Evolutionary conservation across 352 stramenopile species (phyloP), one percentile per base, ranked within the genome.

Genomic region (Globisporangium canariense): DNA sequence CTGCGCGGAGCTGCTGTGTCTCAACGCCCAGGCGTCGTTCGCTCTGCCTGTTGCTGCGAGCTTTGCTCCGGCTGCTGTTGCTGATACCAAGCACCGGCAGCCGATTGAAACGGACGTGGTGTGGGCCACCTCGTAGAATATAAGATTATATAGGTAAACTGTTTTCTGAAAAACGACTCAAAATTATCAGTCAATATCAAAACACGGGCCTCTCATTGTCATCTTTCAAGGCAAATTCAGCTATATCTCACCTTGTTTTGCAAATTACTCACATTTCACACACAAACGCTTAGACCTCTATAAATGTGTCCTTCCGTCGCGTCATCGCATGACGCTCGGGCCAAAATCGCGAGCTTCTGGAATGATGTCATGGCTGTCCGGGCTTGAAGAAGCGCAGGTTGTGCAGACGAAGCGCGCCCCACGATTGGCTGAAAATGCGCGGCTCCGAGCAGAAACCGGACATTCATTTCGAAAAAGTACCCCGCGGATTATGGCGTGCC

Each of bases 291-390:
- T 1, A 10, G 14, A 66, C 67, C 67, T 70, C 20, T 46, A 10
- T 18, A 66, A 68, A 11, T 62, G 13, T 46, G 73, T 76, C 22
- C 61, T 5, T 20, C 6, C 2, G 25, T 46, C 16, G 67, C 67
- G 63, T 73, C 67, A 73, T 68, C 58, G 46, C 53, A 73, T 73
- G 63, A 73, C 67, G 63, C 58, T 51, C 46, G 16, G 32, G 4
- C 30, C 45, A 51, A 51, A 49, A 14, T 4, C 28, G 28, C 41
- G 11, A 14, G 16, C 43, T 40, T 60, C 22, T 13, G 28, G 20
- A 62, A 70, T 73, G 67, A 73, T 67, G 67, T 73, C 63, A 73
- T 69, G 18, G 14, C 34, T 8, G 25, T 45, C 14, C 13, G 50
- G 45, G 54, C 40, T 51, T 60, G 62, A 60, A 55, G 46, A 49